Conservation (phyloP, 2,329 filamentous ascomycete species). For the Penicillium janthinellum region DNA sequence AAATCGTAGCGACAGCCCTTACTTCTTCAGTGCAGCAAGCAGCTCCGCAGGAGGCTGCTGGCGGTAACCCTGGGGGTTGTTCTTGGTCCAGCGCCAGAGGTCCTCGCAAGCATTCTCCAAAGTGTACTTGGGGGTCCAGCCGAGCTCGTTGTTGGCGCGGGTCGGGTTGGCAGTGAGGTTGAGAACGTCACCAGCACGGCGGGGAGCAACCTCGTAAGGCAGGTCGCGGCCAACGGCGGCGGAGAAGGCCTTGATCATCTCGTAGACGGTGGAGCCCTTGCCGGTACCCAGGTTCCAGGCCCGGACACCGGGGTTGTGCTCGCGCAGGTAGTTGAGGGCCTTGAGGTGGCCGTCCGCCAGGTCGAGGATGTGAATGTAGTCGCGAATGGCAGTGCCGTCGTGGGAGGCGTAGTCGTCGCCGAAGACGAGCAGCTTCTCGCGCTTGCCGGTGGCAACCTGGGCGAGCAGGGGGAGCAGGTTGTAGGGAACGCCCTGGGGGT, state of each 20-base stretch:
- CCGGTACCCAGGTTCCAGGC: constrained; percentile 97
- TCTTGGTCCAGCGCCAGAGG: constrained; percentile 95
- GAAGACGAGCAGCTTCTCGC: constrained; percentile 92
- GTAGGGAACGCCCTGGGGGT: constrained; percentile 92
- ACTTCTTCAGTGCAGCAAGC: constrained; percentile 57
- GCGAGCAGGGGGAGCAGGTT: constrained; percentile 93
- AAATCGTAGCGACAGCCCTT: constrained; percentile 11
- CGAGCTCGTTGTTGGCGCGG: constrained; percentile 82
- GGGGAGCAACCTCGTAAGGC: constrained; percentile 79
- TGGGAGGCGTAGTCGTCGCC: constrained; percentile 80
- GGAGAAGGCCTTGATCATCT: constrained; percentile 96
- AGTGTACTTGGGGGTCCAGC: constrained; percentile 87
- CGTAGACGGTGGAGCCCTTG: constrained; percentile 90
- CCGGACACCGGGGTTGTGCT: constrained; percentile 73
- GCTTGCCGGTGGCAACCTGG: constrained; percentile 92
- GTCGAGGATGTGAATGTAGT: constrained; percentile 69
- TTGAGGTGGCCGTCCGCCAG: constrained; percentile 58
- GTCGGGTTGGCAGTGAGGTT: constrained; percentile 91
- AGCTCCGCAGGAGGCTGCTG: constrained; percentile 87
- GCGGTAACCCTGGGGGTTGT: constrained; percentile 93
- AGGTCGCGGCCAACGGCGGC: constrained; percentile 81
- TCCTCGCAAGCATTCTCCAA: constrained; percentile 93
- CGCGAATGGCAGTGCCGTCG: constrained; percentile 58
- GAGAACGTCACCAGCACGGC: constrained; percentile 86
- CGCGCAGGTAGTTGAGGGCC: constrained; percentile 68